A percentile compares a stretch with the other conserved stretches of the same genome.
phyloP scores from a whole-genome alignment of 176 grass and related monocot species.

The Rhipidocladum racemiflorum region DNA sequence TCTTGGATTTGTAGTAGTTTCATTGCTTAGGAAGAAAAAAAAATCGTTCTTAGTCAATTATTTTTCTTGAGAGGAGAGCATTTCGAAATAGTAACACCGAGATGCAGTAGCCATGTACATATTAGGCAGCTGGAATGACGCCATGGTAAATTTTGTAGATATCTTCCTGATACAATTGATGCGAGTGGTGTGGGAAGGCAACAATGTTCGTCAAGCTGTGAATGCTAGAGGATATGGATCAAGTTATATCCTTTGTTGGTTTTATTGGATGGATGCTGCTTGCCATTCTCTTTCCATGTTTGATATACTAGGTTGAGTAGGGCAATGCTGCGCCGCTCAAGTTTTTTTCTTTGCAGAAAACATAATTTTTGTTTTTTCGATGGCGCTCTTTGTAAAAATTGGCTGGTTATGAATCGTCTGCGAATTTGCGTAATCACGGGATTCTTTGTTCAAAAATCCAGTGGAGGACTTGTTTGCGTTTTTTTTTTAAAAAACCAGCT shows the following conservation, averaged over 20 bases:
- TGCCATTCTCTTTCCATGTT: not conserved
- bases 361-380: no score
- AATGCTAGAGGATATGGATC: slow-evolving; percentile 62
- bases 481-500: no score
- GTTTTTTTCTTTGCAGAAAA: no score
- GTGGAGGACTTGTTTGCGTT: no score
- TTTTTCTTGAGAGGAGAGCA: not conserved
- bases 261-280: not conserved
- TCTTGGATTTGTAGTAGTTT: not conserved
- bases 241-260: not conserved
- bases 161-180: slow-evolving; percentile 87
- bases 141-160: slow-evolving; percentile 36
- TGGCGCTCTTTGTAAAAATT: no score
- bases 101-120: not conserved
- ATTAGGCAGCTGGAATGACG: not conserved
- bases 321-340: no score
- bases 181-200: slow-evolving; percentile 64
- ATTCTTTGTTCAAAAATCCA: slow-evolving; percentile 11
- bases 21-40: not conserved
- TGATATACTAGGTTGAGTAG: no score
- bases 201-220: slow-evolving; percentile 63
- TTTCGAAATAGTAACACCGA: no score
- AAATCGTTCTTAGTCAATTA: not conserved
- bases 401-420: no score
- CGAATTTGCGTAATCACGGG: no score